phyloP scores from a whole-genome alignment of 257 asterid species.

The Fraxinus excelsior region DNA sequence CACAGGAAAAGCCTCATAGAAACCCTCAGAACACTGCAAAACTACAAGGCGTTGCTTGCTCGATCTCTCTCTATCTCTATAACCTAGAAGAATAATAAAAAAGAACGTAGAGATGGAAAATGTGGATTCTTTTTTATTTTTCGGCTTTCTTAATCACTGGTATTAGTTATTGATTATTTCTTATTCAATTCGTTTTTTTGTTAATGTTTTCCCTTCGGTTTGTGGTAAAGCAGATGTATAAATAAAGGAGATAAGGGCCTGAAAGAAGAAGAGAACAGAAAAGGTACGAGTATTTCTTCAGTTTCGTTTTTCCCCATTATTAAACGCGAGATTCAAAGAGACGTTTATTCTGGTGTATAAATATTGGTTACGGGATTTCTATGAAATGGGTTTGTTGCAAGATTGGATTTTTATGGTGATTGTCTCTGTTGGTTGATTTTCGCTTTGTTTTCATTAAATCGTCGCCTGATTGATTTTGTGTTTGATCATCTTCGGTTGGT shows the following conservation, averaged over 20 bases:
- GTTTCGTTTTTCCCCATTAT: constrained; percentile 20
- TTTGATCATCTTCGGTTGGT: constrained; percentile 19
- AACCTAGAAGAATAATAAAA: background rate
- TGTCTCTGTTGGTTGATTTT: constrained; percentile 17
- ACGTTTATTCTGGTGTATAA: background rate
- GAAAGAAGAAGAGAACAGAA: constrained; percentile 7
- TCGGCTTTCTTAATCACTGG: background rate
- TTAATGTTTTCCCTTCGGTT: constrained; percentile 36
- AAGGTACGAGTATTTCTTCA: constrained; percentile 43
- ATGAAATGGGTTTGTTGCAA: constrained; percentile 23
- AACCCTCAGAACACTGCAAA: constrained; percentile 21
- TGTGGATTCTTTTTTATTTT: constrained; percentile 25
- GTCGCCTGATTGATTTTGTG: constrained; percentile 9
- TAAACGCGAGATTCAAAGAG: constrained; percentile 25
- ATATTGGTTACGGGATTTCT: constrained; percentile 6
- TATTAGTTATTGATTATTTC: constrained; percentile 16
- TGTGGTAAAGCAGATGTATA: constrained; percentile 33
- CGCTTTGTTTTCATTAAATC: constrained; percentile 9
- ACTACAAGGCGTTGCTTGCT: constrained; percentile 51
- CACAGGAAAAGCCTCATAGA: constrained; percentile 22
- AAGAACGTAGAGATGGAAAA: constrained; percentile 13
- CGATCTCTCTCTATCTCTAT: constrained; percentile 40
- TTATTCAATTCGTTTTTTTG: constrained; percentile 14
- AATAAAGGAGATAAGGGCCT: constrained; percentile 20
- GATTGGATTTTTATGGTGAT: constrained; percentile 10